phyloP scores from a whole-genome alignment of 306 rosid species.

The Acacia crassicarpa region DNA sequence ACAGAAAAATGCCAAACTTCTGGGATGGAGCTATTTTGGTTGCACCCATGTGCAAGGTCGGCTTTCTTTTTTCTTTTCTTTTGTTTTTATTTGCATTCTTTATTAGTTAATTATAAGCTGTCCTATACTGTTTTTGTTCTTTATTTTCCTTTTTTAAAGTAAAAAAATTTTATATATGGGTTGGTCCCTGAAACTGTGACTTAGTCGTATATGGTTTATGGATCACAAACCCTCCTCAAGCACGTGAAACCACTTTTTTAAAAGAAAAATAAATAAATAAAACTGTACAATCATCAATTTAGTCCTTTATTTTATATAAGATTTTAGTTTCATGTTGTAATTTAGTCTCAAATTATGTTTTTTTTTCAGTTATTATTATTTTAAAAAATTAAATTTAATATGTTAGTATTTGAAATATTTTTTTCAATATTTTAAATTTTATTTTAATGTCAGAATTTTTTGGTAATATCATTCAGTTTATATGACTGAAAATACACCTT shows the following conservation, averaged over 20 bases:
- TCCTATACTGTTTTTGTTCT: neutral
- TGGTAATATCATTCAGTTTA: no score
- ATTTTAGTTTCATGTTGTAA: no score
- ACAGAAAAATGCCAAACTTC: constrained; percentile 57
- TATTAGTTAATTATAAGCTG: neutral
- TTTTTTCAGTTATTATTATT: no score
- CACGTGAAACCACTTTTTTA: neutral
- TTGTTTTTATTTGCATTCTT: neutral
- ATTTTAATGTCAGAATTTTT: no score
- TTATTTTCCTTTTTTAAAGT: neutral
- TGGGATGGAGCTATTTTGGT: constrained; percentile 95
- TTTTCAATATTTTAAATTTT: no score
- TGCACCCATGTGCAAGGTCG: constrained; percentile 98
- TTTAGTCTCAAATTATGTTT: no score
- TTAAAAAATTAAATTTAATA: no score
- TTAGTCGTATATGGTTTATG: neutral
- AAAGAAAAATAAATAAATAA: no score
- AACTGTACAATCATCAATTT: no score
- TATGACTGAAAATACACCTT: no score
- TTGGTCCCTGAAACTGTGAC: neutral
- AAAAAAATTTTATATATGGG: neutral
- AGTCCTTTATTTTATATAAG: no score
- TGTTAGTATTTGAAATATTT: no score
- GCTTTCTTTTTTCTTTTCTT: neutral
- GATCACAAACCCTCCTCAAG: neutral